These are phyloP conservation scores for Dentipellis fragilis DNA, from an alignment of 768 basidiomycete species.

Conservation along the genomic window DNA sequence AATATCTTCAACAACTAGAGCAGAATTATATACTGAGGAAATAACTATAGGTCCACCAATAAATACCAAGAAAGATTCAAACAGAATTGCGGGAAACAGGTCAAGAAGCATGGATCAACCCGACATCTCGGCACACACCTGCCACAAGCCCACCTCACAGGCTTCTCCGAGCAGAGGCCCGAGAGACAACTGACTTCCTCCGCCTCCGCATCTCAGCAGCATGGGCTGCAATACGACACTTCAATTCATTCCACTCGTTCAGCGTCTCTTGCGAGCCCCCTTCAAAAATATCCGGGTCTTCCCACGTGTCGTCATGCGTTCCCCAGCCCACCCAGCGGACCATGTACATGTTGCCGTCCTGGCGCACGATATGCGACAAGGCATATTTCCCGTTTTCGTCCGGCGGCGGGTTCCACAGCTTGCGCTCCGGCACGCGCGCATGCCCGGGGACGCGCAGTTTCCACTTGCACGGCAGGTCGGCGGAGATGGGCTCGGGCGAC, in stretches of 20 bases:
- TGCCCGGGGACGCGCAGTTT: slow-evolving; percentile 4
- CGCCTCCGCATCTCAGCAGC: slow-evolving; percentile 1
- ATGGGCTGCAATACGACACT: slow-evolving; percentile 10
- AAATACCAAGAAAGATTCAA: too few relatives aligned
- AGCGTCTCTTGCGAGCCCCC: slow-evolving; percentile 16
- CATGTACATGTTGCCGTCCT: slow-evolving; percentile 16
- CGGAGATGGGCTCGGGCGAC: slow-evolving; percentile 15
- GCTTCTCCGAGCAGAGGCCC: too few relatives aligned
- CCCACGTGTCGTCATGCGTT: slow-evolving; percentile 20
- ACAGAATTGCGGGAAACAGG: too few relatives aligned
- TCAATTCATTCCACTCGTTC: slow-evolving; percentile 13
- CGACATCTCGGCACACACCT: too few relatives aligned
- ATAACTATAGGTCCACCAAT: too few relatives aligned
- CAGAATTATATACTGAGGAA: too few relatives aligned
- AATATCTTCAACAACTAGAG: too few relatives aligned
- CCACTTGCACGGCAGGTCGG: slow-evolving; percentile 19
- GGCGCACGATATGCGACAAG: slow-evolving; percentile 23
- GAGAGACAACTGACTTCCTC: too few relatives aligned
- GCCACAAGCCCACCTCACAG: too few relatives aligned
- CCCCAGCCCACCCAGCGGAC: slow-evolving; percentile 22
- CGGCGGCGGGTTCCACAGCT: slow-evolving; percentile 10
- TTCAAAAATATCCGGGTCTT: slow-evolving; percentile 12
- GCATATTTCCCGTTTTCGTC: slow-evolving; percentile 10
- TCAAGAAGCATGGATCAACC: too few relatives aligned
- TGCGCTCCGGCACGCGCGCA: slow-evolving; percentile 4